Evolutionary conservation across 2,329 filamentous ascomycete genomes (phyloP), one percentile per base, ranked within the genome.

Genomic region (Claviceps humidiphila): DNA sequence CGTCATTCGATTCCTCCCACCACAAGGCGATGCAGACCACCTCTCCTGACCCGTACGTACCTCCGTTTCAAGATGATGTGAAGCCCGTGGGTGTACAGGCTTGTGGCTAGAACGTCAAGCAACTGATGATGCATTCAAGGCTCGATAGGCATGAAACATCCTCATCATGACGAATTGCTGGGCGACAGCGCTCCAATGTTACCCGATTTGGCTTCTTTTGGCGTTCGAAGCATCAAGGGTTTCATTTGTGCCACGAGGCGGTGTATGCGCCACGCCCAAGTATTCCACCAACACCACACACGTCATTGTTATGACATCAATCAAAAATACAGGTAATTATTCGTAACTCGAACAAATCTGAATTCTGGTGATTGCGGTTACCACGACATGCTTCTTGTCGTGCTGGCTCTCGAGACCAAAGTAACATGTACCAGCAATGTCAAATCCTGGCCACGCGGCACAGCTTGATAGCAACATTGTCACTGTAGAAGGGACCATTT

Each of bases 401-500:
- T 17, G 43, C n/a, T 45, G 43, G 43, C 22, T 8, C 11, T 17
- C 16, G 34, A 46, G 16, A 46, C 11, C 4, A 26, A 46, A 34
- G 2, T 8, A 17, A 14, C 30, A 34, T 34, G 44, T 26, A n/a
- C 26, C 30, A 17, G 17, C 1, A 42, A 42, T 17, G 13, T 51
- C 49, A 51, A 40, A 30, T 51, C 22, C 51, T 63, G 5, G 58
- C 64, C 17, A 68, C 60, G 53, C 57, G 64, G 54, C 60, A 69
- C 17, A 85, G 77, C 57, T 75, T 74, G 56, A 85, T 82, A 5
- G 76, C 75, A 4, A 78, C 75, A n/a, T 67, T 57, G 52, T 79
- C 76, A 56, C 70, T 74, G 66, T 84, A 86, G 60, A 86, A 86
- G 4, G 82, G 82, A 1, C 82, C 82, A 22, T 67, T 63, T 61